phyloP scores from a whole-genome alignment of 345 rosid genomes.

The Salix udensis region DNA sequence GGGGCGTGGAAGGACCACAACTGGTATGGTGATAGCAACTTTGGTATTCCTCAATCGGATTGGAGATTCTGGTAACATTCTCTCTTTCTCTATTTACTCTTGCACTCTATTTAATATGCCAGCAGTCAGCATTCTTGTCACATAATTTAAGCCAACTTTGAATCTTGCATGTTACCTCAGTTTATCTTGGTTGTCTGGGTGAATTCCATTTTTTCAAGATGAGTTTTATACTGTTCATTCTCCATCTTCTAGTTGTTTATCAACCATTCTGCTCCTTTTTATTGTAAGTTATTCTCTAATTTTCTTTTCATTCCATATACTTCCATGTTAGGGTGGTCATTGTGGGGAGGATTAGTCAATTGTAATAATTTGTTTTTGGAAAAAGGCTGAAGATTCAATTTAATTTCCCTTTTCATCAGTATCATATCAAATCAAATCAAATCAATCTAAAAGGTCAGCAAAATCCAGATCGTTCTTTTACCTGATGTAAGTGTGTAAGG shows the following conservation, averaged over 20 bases:
- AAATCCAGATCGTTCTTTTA: background rate
- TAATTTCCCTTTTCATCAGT: background rate
- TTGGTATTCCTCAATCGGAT: conserved; percentile 82
- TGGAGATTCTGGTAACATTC: conserved; percentile 73
- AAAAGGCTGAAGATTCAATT: background rate
- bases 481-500: background rate
- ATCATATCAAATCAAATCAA: background rate
- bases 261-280: background rate
- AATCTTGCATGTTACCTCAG: background rate
- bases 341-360: background rate
- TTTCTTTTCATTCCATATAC: background rate
- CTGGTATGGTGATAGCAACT: conserved; percentile 98
- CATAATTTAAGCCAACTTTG: background rate
- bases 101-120: background rate
- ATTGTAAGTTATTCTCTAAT: background rate
- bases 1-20: conserved; percentile 99
- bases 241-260: background rate
- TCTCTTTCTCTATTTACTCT: conserved; percentile 18
- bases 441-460: background rate
- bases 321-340: background rate
- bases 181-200: background rate
- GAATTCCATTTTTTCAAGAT: background rate
- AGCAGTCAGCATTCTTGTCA: background rate
- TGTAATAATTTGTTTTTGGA: background rate
- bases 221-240: background rate